Conservation (phyloP, 1,284 basidiomycete species). For the Leccinum angustisporum region DNA sequence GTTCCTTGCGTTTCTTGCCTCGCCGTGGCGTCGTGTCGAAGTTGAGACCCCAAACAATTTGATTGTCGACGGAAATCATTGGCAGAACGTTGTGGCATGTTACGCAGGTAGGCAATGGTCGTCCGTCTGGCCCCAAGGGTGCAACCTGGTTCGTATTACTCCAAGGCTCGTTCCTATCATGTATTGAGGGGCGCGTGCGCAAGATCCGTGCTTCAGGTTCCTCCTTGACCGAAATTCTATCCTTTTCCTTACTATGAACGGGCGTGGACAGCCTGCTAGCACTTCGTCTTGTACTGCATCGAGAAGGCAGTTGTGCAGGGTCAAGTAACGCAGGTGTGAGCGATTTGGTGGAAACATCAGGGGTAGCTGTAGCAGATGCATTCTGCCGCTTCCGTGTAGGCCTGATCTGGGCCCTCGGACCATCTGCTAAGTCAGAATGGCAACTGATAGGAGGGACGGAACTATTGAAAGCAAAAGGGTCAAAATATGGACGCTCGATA, state of each 20-base stretch:
- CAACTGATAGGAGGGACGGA: slow-evolving; percentile 28
- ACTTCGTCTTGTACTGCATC: slow-evolving; percentile 21
- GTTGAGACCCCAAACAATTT: slow-evolving; percentile 69
- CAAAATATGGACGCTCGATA: slow-evolving; percentile 12
- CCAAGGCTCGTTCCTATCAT: slow-evolving; percentile 36
- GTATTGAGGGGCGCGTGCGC: slow-evolving; percentile 44
- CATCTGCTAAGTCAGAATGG: slow-evolving; percentile 23
- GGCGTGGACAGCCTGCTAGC: slow-evolving; percentile 33
- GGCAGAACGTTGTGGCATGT: slow-evolving; percentile 69
- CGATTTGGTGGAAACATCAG: slow-evolving; percentile 25
- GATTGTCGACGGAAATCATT: slow-evolving; percentile 67
- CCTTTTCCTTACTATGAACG: slow-evolving; percentile 36
- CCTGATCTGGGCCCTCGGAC: slow-evolving; percentile 39
- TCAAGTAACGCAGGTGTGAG: slow-evolving; percentile 29
- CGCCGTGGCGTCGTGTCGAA: slow-evolving; percentile 43
- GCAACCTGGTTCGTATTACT: slow-evolving; percentile 41
- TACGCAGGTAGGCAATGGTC: slow-evolving; percentile 58
- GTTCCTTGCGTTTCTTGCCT: slow-evolving; percentile 56
- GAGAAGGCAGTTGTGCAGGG: slow-evolving; percentile 16
- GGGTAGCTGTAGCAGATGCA: slow-evolving; percentile 34
- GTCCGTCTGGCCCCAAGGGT: slow-evolving; percentile 54
- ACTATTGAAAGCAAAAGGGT: slow-evolving; percentile 19
- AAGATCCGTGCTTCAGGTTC: slow-evolving; percentile 50
- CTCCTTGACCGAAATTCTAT: slow-evolving; percentile 45
- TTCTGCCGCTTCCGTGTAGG: slow-evolving; percentile 57